Evolutionary conservation across 805 yeast genomes (phyloP).

Genomic region (Saturnispora sanitii): DNA sequence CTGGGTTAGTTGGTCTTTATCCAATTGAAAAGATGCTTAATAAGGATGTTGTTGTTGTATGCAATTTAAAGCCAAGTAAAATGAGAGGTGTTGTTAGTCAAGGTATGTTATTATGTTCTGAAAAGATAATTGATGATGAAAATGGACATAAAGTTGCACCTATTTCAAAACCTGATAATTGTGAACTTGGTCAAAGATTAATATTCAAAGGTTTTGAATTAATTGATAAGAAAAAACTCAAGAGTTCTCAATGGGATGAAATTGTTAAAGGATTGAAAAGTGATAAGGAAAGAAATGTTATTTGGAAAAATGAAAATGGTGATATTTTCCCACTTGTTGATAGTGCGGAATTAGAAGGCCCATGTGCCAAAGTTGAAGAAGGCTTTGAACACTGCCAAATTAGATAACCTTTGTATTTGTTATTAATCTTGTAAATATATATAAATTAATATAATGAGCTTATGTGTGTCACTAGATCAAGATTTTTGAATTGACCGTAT

Average conservation of each 20-base stretch:
- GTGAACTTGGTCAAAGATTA: slow-evolving; percentile 32
- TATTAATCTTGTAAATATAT: too few relatives aligned
- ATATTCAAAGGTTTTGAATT: slow-evolving; percentile 27
- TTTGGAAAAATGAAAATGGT: slow-evolving; percentile 15
- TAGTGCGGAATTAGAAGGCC: not conserved
- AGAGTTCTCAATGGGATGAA: slow-evolving; percentile 24
- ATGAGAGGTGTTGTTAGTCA: slow-evolving; percentile 54
- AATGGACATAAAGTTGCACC: slow-evolving; percentile 31
- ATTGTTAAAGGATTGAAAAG: slow-evolving; percentile 26
- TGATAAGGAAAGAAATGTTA: slow-evolving; percentile 25
- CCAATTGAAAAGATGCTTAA: slow-evolving; percentile 30
- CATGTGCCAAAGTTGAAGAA: not conserved
- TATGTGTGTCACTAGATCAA: too few relatives aligned
- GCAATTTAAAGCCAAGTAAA: slow-evolving; percentile 51
- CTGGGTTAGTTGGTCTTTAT: slow-evolving; percentile 44
- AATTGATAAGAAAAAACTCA: slow-evolving; percentile 8
- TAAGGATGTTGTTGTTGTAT: slow-evolving; percentile 40
- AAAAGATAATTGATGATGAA: slow-evolving; percentile 11
- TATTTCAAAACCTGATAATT: slow-evolving; percentile 34
- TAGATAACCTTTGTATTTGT: not conserved
- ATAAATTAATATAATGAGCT: too few relatives aligned
- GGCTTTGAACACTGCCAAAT: not conserved
- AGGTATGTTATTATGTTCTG: slow-evolving; percentile 61
- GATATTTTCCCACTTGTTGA: not conserved
- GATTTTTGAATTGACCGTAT: too few relatives aligned